These are phyloP conservation scores for Penicillium sp. DNA, from an alignment of 2,329 filamentous ascomycete genomes.

Conservation along the genomic window DNA sequence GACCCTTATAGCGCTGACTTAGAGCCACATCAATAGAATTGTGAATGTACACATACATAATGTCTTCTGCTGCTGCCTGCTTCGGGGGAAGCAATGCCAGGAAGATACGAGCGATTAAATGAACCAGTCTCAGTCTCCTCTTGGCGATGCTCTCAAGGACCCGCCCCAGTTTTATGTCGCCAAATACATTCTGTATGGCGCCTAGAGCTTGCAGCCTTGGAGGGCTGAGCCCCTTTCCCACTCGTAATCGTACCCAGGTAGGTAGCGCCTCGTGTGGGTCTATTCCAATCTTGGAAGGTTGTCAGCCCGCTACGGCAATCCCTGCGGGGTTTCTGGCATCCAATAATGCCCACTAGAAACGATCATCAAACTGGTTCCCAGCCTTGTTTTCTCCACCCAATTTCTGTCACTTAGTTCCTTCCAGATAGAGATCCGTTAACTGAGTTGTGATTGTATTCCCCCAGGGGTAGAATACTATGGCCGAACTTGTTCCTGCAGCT, in stretches of 20 bases:
- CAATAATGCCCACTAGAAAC: neutral
- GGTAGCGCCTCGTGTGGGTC: neutral
- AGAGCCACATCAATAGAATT: neutral
- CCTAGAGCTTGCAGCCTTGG: neutral
- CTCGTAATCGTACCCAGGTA: neutral
- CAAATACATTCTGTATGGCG: neutral
- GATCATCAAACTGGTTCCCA: neutral
- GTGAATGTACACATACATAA: neutral
- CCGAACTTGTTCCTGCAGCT: neutral
- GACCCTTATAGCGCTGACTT: neutral
- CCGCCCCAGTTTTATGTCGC: neutral
- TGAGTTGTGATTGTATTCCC: neutral
- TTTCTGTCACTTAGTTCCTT: neutral
- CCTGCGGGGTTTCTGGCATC: neutral
- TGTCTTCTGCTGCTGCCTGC: neutral
- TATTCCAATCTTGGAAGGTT: neutral
- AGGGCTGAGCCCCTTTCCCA: slow-evolving; percentile 3
- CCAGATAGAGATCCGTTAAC: neutral
- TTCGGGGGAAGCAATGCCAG: neutral
- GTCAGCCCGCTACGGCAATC: neutral
- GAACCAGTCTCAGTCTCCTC: neutral
- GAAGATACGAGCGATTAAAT: neutral
- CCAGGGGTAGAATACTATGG: neutral
- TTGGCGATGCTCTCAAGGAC: neutral
- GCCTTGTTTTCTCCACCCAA: neutral